phyloP scores from a whole-genome alignment of 2,329 filamentous ascomycete genomes.

The Fusarium papillatum region DNA sequence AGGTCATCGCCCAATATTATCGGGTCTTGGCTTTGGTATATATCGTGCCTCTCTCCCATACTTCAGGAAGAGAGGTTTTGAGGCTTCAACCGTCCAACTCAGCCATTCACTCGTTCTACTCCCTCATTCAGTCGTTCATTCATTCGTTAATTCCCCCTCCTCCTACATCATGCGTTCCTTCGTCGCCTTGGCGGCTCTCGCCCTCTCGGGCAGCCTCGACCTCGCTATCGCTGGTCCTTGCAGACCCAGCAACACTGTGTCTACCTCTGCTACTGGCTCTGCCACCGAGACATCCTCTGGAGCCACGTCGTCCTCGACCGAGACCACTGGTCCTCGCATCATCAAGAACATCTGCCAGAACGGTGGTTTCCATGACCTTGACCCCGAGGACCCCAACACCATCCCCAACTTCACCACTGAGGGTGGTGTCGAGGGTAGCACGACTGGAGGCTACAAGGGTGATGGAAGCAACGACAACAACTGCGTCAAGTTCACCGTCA shows the following conservation, averaged over 20 bases:
- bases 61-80: background rate
- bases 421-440: background rate
- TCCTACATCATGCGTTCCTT: constrained; percentile 28
- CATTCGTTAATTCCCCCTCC: background rate
- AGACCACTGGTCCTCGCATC: background rate
- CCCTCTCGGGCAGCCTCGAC: constrained; percentile 27
- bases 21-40: background rate
- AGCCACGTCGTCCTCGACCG: background rate
- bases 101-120: constrained; percentile 9
- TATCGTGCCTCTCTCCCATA: background rate
- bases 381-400: constrained; percentile 2
- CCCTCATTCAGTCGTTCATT: constrained; percentile 8
- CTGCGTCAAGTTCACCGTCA: constrained; percentile 6
- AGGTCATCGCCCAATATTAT: background rate
- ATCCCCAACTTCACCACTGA: background rate
- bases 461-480: constrained; percentile 14
- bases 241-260: constrained; percentile 16
- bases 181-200: constrained; percentile 27
- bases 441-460: background rate
- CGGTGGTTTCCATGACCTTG: constrained; percentile 6
- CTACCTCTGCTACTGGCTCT: background rate
- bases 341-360: constrained; percentile 9
- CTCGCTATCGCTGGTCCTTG: constrained; percentile 25
- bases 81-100: constrained; percentile 30
- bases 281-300: background rate